Evolutionary conservation across 768 basidiomycete species (phyloP), one percentile per base, ranked within the genome.

Genomic region (Phlebiopsis gigantea): DNA sequence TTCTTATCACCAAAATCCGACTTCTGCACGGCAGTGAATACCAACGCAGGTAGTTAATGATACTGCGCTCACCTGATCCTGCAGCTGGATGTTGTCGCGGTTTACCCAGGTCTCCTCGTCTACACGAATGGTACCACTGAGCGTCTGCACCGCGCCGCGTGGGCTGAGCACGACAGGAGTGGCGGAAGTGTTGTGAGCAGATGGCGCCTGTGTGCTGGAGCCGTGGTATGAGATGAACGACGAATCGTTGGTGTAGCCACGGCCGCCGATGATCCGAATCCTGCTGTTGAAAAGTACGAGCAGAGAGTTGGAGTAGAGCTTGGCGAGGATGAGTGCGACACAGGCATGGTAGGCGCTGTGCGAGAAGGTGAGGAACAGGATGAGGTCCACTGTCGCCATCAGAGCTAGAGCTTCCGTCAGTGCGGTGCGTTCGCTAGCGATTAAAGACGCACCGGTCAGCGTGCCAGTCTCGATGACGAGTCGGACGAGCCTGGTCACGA

Each of bases 211-310:
- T 25, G 30, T 4, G 24, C 14, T 39, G 6, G n/a, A 7, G 22
- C 34, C 22, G 1, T 51, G 29, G 31, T 6, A 31, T 14, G 21
- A 12, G 31, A 14, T 5, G 17, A 12, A 22, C n/a, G 31, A 21
- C 28, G 34, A 4, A 17, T 39, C 34, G 19, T 6, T 15, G 19
- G 21, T 12, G 19, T 22, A n/a, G n/a, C 17, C 4, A n/a, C 52
- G 34, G 10, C 41, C 34, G 17, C 39, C 52, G 5, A 22, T n/a
- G 14, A 55, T 46, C 17, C 21, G 26, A 14, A 55, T 55, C n/a
- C 56, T 49, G 24, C 29, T 39, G 43, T 57, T 57, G 48, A 57
- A 45, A 26, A 57, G 46, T 41, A 52, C 56, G 5, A 59, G 25
- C 1, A 59, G 44, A 5, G 34, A 30, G 46, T 54, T 54, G 10